Percentiles rank a stretch among this genome's conserved stretches.
phyloP scores from a whole-genome alignment of 495 filamentous ascomycete species.

The Podospora didyma region DNA sequence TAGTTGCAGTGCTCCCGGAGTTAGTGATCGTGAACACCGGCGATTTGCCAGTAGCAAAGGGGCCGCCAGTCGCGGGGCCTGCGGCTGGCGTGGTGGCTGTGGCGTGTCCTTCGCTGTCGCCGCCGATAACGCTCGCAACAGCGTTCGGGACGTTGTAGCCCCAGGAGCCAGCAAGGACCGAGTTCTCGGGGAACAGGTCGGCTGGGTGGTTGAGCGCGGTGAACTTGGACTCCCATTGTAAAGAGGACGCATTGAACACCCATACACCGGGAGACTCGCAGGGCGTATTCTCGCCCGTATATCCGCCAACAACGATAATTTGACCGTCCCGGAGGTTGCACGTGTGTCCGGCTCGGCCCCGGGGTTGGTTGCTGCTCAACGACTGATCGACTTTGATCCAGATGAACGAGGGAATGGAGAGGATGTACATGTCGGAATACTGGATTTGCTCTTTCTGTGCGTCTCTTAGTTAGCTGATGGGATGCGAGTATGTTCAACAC shows the following conservation, averaged over 20 bases:
- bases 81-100: constrained; percentile 62
- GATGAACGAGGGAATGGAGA: constrained; percentile 69
- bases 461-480: constrained; percentile 3
- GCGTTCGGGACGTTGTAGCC: constrained; percentile 61
- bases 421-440: constrained; percentile 73
- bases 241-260: constrained; percentile 59
- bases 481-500: background rate
- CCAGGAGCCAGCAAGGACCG: constrained; percentile 51
- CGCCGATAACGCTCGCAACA: constrained; percentile 62
- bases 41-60: constrained; percentile 61
- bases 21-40: constrained; percentile 62
- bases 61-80: constrained; percentile 58
- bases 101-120: constrained; percentile 55
- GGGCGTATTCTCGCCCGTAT: constrained; percentile 53
- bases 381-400: constrained; percentile 62
- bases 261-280: constrained; percentile 70
- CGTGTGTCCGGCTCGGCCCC: constrained; percentile 63
- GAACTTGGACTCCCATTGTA: constrained; percentile 60
- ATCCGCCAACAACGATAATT: constrained; percentile 70
- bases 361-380: constrained; percentile 47
- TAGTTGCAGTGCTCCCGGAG: constrained; percentile 53
- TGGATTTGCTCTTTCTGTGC: constrained; percentile 45
- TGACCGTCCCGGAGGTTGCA: constrained; percentile 67
- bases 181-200: constrained; percentile 35
- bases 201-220: constrained; percentile 37